These are phyloP conservation scores for Cucurbita argyrosperma DNA, from an alignment of 306 rosid species.

Conservation along the genomic window DNA sequence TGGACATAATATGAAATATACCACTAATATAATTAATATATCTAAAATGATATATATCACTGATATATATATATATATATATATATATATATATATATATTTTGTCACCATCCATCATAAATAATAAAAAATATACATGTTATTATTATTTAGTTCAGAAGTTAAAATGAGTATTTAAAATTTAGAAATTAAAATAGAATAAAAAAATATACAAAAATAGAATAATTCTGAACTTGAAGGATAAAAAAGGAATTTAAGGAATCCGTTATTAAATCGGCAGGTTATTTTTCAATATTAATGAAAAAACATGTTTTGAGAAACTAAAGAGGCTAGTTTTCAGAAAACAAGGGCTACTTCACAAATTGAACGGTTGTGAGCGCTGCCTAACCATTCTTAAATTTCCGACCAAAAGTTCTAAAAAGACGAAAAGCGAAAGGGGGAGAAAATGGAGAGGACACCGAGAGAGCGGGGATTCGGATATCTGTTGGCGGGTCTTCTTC, in stretches of 20 bases:
- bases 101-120: no score
- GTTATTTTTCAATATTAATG: neutral
- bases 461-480: conserved; percentile 16
- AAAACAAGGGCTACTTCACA: neutral
- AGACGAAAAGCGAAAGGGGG: neutral
- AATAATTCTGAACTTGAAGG: neutral
- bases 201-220: neutral
- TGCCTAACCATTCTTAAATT: neutral
- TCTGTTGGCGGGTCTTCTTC: conserved; percentile 26
- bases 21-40: no score
- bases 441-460: conserved; percentile 25
- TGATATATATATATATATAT: no score
- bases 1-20: no score
- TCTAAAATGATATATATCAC: no score
- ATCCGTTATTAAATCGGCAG: neutral
- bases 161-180: no score
- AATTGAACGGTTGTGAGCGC: neutral
- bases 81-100: no score
- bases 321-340: neutral
- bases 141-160: no score
- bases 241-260: neutral
- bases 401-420: neutral
- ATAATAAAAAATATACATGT: no score
- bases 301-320: no score
- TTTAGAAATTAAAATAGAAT: neutral